Evolutionary conservation across 345 rosid species (phyloP).

Genomic region (Aegle marmelos): DNA sequence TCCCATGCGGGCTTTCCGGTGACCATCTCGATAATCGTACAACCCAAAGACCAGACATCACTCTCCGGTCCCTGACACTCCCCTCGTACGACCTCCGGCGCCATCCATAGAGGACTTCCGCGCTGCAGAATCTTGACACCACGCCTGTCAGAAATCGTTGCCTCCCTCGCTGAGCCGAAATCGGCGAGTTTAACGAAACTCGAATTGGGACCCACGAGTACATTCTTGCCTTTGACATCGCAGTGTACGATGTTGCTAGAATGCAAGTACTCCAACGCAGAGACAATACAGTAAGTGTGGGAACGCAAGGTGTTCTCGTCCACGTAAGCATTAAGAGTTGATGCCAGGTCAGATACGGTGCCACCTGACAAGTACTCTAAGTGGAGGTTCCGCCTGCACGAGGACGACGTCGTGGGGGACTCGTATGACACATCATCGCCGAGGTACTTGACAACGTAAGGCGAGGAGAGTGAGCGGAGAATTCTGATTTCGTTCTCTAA

Average conservation of each 20-base stretch:
- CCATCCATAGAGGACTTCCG: conserved; percentile 94
- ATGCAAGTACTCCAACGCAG: conserved; percentile 58
- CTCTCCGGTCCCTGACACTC: conserved; percentile 76
- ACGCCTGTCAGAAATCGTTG: neutral
- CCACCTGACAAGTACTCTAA: conserved; percentile 61
- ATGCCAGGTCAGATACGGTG: conserved; percentile 45
- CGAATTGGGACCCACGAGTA: conserved; percentile 37
- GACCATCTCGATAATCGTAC: conserved; percentile 73
- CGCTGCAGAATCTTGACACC: conserved; percentile 35
- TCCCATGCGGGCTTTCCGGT: conserved; percentile 76
- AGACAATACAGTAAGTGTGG: conserved; percentile 49
- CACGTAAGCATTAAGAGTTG: conserved; percentile 10
- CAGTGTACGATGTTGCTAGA: conserved; percentile 64
- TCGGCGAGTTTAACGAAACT: conserved; percentile 58
- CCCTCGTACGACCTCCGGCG: conserved; percentile 75
- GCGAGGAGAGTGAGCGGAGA: conserved; percentile 45
- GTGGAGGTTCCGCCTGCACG: conserved; percentile 62
- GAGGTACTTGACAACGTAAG: conserved; percentile 45
- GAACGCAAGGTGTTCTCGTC: conserved; percentile 42
- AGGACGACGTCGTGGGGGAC: conserved; percentile 23
- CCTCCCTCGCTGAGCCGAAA: conserved; percentile 59
- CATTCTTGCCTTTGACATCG: conserved; percentile 69
- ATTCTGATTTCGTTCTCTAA: conserved; percentile 56
- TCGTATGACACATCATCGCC: conserved; percentile 50
- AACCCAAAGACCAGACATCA: conserved; percentile 81